Conservation (phyloP, 306 rosid species). For the Comarum palustre region DNA sequence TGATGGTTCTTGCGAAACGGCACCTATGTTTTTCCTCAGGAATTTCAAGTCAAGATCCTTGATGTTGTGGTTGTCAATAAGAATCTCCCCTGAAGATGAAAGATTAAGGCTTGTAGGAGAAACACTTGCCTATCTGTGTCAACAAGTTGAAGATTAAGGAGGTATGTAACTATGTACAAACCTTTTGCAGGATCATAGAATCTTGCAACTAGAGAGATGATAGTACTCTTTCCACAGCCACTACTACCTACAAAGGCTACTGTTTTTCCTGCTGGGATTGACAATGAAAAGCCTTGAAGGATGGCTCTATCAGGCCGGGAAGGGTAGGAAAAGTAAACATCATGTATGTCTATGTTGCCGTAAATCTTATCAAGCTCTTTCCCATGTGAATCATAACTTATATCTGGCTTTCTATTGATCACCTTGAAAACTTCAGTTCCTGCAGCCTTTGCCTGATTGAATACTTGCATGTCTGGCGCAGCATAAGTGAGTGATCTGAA, state of each 20-base stretch:
- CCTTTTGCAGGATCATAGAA: conserved; percentile 75
- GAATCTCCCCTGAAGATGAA: conserved; percentile 54
- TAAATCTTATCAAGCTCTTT: conserved; percentile 33
- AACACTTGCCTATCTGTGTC: neutral
- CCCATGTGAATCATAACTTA: conserved; percentile 47
- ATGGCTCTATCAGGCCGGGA: conserved; percentile 64
- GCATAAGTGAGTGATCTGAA: conserved; percentile 80
- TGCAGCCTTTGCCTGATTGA: conserved; percentile 87
- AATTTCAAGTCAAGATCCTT: conserved; percentile 70
- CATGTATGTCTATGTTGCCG: conserved; percentile 52
- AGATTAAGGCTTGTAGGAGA: neutral
- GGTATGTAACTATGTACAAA: conserved; percentile 24
- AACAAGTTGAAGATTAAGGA: neutral
- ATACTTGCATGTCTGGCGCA: conserved; percentile 85
- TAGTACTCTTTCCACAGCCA: conserved; percentile 97
- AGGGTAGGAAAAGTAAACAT: conserved; percentile 68
- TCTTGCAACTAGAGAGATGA: conserved; percentile 65
- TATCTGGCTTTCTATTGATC: conserved; percentile 60
- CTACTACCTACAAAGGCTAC: conserved; percentile 82
- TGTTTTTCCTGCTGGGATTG: conserved; percentile 75
- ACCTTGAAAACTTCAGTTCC: conserved; percentile 80
- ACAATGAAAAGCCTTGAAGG: conserved; percentile 63
- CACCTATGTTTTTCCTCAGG: conserved; percentile 64
- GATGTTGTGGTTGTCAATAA: conserved; percentile 58
- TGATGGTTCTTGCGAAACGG: conserved; percentile 80